Evolutionary conservation across 495 filamentous ascomycete species (phyloP), one percentile per base, ranked within the genome.

Genomic region (Terfezia claveryi): DNA sequence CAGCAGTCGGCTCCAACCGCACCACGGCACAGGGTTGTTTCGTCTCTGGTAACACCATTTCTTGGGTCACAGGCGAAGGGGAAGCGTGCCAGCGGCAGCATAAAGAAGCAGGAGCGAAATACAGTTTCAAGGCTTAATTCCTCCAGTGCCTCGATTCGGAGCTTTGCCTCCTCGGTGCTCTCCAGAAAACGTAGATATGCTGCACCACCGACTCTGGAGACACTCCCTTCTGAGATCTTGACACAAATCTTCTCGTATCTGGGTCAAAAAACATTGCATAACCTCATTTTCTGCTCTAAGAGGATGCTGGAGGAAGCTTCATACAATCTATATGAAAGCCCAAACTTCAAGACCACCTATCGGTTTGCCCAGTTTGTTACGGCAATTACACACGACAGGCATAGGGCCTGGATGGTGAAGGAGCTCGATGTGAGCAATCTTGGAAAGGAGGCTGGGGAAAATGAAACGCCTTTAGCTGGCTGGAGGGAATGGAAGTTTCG

Each of bases 341-440:
- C 68, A 7, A 38, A 54, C 3, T 70, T 71, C 51, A 56, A 56
- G 37, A 62, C 61, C 20, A 70, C 67, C 10, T 71, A 69, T 52
- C 62, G 68, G 36, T 67, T 70, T 49, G 68, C 67, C n/a, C 66
- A 70, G 44, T 71, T 71, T 37, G 62, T 66, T 37, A 59, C 61
- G 4, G 61, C 58, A 14, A 61, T 70, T 37, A 56, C 64, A 12
- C 59, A 62, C 53, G 64, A 63, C 17, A 53, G 49, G 10, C 51
- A 55, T 36, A 61, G 65, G 41, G 66, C 68, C 10, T 51, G 52
- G 36, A 55, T 65, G 61, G 68, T 71, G 10, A 64, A 58, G 5
- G 56, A 59, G 7, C 52, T 70, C 14, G 61, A 69, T 36, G 50
- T 70, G 32, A 60, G 57, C 10, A 52, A 58, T 17, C 32, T 61